These are phyloP conservation scores for Nemania bipapillata DNA, from an alignment of 2,329 filamentous ascomycete species.

Conservation along the genomic window DNA sequence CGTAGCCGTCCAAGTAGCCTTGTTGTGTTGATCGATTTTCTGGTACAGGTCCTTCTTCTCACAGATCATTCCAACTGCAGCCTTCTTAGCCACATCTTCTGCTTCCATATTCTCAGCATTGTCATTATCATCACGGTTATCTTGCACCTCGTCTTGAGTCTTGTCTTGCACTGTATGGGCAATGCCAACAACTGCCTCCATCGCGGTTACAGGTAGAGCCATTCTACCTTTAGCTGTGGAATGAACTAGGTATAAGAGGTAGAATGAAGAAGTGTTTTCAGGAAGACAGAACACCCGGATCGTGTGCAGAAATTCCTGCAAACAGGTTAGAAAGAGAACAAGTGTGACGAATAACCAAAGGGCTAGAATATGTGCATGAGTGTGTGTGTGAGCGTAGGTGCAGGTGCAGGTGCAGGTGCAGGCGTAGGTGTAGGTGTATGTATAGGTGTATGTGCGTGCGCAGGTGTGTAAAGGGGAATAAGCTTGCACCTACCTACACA, in stretches of 20 bases:
- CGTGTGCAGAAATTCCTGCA: neutral
- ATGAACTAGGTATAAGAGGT: neutral
- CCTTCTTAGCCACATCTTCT: conserved; percentile 4
- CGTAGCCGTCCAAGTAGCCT: conserved; percentile 56
- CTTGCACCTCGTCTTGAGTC: neutral
- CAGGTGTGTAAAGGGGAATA: neutral
- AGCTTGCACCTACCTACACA: neutral
- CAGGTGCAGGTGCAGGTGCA: neutral
- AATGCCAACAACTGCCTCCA: neutral
- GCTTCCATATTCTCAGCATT: neutral
- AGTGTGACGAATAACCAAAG: neutral
- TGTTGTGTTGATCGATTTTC: conserved; percentile 51
- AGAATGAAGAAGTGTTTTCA: neutral
- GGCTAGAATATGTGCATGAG: neutral
- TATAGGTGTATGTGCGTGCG: neutral
- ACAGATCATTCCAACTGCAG: conserved; percentile 28
- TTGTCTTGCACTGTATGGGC: no score
- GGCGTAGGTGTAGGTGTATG: neutral
- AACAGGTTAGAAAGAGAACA: neutral
- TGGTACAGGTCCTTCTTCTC: conserved; percentile 29
- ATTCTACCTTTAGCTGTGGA: neutral
- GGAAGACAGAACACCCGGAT: neutral
- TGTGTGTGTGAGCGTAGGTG: neutral
- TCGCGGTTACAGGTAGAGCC: neutral
- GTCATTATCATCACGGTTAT: neutral